Base-by-base conservation (phyloP, 2,329 filamentous ascomycete species). In the Pseudogymnoascus sp. region DNA sequence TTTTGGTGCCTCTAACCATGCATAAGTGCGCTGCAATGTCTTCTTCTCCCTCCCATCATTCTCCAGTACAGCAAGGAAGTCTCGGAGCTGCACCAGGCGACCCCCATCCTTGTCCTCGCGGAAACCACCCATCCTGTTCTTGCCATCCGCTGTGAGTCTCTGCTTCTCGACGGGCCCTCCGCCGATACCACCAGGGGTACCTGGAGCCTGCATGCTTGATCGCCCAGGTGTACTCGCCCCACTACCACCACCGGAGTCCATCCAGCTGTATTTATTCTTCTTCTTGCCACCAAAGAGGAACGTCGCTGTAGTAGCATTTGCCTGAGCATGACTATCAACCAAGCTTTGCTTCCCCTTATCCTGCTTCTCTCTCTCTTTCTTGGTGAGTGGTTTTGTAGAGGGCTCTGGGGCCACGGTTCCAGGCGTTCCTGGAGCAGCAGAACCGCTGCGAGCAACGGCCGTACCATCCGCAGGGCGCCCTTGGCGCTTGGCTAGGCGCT, bases 311-410 rank as follows among this genome's bases (percentile, higher is more conserved):
- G 92, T 96, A 60, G 84, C 80, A 70, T 96, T 96, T 23, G 92
- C 90, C 63, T 86, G 88, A 19, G 85, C 84, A 65, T 92, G 90
- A 65, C 86, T 88, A 61, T 86, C 86, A 15, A 87, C 87, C 68
- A 95, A 90, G 0, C 84, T 88, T 19, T 86, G 82, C 66, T 88
- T 89, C 3, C 79, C 77, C 62, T 90, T 86, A n/a, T 84, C 82
- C 65, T 87, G 80, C 64, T 85, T 88, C 72, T 86, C 90, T 70
- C 87, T 79, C 71, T 96, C 91, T 75, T 96, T 96, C 78, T 96
- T 96, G 3, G 87, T 88, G 58, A 89, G 79, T 3, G 84, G 79
- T 71, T 91, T 92, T 65, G 84, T 82, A 1, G 82, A 79, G 1
- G 76, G 71, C 59, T 88, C 85, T 0, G 85, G 81, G 0, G 85